phyloP scores from a whole-genome alignment of 2,329 filamentous ascomycete species.

The Penicillium digitatum region DNA sequence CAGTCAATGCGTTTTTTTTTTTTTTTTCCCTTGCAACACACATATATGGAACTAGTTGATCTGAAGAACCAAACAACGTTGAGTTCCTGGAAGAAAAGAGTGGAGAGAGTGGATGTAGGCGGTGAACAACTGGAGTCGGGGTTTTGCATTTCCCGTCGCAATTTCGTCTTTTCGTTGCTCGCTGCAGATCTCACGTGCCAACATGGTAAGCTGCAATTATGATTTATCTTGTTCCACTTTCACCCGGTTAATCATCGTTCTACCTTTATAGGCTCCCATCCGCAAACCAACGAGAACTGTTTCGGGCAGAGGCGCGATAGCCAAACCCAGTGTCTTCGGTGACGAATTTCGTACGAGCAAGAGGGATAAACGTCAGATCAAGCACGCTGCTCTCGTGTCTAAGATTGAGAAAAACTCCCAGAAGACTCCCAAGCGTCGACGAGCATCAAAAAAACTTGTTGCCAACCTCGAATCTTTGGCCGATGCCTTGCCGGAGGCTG shows the following conservation, averaged over 20 bases:
- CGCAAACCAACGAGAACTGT: slow-evolving; percentile 18
- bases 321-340: slow-evolving; percentile 18
- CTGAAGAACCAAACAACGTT: slow-evolving; percentile 15
- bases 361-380: slow-evolving; percentile 76
- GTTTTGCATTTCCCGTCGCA: slow-evolving; percentile 7
- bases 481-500: slow-evolving; percentile 68
- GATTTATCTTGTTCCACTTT: slow-evolving; percentile 9
- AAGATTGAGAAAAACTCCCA: slow-evolving; percentile 63
- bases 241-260: slow-evolving; percentile 14
- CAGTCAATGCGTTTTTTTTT: slow-evolving; percentile 8
- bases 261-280: slow-evolving; percentile 27
- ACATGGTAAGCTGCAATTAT: slow-evolving; percentile 7
- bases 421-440: slow-evolving; percentile 59
- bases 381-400: slow-evolving; percentile 73
- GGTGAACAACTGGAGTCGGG: slow-evolving; percentile 4
- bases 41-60: neutral
- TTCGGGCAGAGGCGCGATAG: slow-evolving; percentile 17
- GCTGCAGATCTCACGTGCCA: slow-evolving; percentile 11
- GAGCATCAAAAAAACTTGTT: slow-evolving; percentile 72
- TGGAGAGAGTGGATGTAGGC: slow-evolving; percentile 9
- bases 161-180: slow-evolving; percentile 2
- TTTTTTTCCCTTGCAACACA: neutral
- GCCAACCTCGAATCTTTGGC: slow-evolving; percentile 71
- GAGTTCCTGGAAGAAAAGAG: slow-evolving; percentile 10
- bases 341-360: slow-evolving; percentile 66